Base-by-base conservation (phyloP, 495 filamentous ascomycete genomes). In the Glutinoglossum americanum region DNA sequence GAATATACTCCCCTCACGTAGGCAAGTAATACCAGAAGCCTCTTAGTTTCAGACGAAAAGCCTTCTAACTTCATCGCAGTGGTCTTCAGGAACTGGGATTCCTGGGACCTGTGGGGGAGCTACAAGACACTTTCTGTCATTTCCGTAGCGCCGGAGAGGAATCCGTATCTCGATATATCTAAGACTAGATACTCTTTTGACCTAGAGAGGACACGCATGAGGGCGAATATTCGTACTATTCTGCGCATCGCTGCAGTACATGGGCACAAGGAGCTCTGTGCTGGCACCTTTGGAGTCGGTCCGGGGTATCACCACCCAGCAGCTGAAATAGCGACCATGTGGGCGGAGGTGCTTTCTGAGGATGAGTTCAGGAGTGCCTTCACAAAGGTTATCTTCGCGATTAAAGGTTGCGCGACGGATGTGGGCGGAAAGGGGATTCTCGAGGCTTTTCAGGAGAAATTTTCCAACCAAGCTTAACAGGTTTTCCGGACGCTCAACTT, bases 281-380 rank as follows among this genome's bases (percentile, higher is more conserved):
- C 86, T 54, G 82, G 82, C 21, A 79, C 81, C 25, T 87, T 87
- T 66, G 83, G 83, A 7, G 71, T 82, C 1, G 83, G 83, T 1
- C 80, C 80, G 53, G 76, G 77, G 39, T 81, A 82, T 64, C 74
- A 78, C 48, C 87, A 87, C 62, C 83, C 83, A 26, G 73, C 78
- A 1, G 66, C 71, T 57, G 81, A 86, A 64, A 71, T 87, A 15
- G 81, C 83, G 37, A 72, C 71, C 56, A 74, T 87, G 59, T 87
- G 83, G 83, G 71, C 77, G 57, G 77, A 81, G 56, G 69, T 85
- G 1, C 77, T 83, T 51, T 73, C 76, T 54, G 78, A 83, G 56
- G 69, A 73, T 0, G 83, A 87, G 60, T 80, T 87, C 53, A 66
- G 71, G 17, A 81, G 82, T 27, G 75, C 76, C 56, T 83, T 88